Percentiles rank a stretch among this genome's conserved stretches.
Evolutionary conservation across 2,329 filamentous ascomycete species (phyloP).

Genomic region (Fusarium fracticaudum): DNA sequence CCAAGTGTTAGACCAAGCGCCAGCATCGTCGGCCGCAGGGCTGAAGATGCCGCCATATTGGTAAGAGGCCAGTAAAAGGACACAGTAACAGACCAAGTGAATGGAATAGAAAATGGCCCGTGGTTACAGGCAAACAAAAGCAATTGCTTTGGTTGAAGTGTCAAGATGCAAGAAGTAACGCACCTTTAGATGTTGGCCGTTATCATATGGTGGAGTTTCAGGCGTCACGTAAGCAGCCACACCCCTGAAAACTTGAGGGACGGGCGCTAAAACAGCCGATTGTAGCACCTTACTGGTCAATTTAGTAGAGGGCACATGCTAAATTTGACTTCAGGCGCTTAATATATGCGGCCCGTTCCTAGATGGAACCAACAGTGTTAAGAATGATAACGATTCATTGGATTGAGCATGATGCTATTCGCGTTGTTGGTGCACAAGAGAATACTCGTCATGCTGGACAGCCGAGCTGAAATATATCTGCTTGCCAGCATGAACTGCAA

Average conservation of each 20-base stretch:
- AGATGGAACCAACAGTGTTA: not conserved
- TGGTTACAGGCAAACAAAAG: not conserved
- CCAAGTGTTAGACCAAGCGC: slow-evolving; percentile 26
- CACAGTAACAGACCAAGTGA: not conserved
- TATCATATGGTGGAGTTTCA: not conserved
- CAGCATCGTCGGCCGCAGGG: slow-evolving; percentile 20
- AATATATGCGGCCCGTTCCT: not conserved
- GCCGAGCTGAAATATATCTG: not conserved
- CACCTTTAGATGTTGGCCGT: not conserved
- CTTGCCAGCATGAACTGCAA: not conserved
- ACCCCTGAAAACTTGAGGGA: not conserved
- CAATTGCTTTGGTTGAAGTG: not conserved
- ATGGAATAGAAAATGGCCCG: not conserved
- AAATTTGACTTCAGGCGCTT: not conserved
- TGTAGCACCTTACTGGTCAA: not conserved
- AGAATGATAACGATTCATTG: not conserved
- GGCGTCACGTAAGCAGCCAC: not conserved
- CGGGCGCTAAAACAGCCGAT: not conserved
- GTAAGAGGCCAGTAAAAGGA: not conserved
- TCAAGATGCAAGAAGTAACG: not conserved
- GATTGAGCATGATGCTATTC: not conserved
- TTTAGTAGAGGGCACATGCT: not conserved
- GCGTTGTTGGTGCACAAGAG: not conserved
- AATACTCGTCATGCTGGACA: not conserved
- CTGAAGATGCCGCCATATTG: slow-evolving; percentile 4